phyloP scores from a whole-genome alignment of 371 early-diverging fungal species.

The Encephalitozoon cuniculi region DNA sequence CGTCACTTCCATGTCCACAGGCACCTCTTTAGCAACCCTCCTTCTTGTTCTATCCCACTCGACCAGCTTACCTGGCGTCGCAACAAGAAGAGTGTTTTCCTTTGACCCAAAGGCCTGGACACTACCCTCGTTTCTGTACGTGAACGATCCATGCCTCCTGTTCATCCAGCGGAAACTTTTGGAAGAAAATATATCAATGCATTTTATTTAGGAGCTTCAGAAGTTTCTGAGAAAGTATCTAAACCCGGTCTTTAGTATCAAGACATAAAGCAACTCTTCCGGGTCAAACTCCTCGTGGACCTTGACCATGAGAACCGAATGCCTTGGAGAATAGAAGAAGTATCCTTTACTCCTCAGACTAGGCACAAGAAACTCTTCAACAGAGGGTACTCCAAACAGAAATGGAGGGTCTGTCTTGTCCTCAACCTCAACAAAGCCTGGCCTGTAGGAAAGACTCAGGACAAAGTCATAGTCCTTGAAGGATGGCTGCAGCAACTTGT shows the following conservation, averaged over 20 bases:
- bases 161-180: background rate
- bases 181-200: background rate
- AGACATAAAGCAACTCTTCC: background rate
- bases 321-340: conserved; percentile 14
- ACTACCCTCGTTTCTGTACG: background rate
- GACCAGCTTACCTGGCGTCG: background rate
- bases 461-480: conserved; percentile 39
- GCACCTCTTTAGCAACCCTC: background rate
- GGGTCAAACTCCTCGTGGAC: background rate
- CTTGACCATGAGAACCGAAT: conserved; percentile 39
- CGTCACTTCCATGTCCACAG: too few relatives aligned
- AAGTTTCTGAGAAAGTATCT: background rate
- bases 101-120: background rate
- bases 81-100: background rate
- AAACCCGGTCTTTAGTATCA: background rate
- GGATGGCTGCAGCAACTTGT: background rate
- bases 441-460: conserved; percentile 7
- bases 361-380: background rate
- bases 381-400: background rate
- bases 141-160: background rate
- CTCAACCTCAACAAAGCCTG: conserved; percentile 19
- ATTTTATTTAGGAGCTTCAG: background rate
- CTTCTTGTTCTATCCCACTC: background rate
- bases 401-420: background rate
- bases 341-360: conserved; percentile 1